Base-by-base conservation (phyloP, 2,329 filamentous ascomycete genomes). In the Parafenestella ontariensis region DNA sequence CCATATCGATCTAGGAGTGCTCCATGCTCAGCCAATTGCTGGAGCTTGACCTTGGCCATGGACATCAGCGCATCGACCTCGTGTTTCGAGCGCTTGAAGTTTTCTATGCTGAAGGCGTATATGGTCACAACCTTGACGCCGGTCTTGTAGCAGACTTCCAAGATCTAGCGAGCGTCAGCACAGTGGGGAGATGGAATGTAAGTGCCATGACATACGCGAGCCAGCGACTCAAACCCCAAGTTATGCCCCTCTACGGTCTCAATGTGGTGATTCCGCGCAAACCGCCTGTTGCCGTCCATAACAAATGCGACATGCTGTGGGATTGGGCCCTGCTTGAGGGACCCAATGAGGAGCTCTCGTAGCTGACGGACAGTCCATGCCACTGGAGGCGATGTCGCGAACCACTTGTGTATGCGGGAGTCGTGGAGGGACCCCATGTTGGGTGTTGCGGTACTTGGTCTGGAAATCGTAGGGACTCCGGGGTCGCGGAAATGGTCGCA, bases 21-120 rank as follows among this genome's bases (percentile, higher is more conserved):
- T 26, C 95, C 95, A 68, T 99, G 95, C 70, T 96, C 91, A 23
- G 91, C 88, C 66, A 99, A 82, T 76, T 99, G 95, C 56, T 90
- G 87, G 23, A 99, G 83, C 79, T 98, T 98, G 69, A 95, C 87
- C 80, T 96, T 97, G 56, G 94, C 94, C 83, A 99, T 92, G 72
- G 96, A 90, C 95, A 99, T 99, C 59, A 99, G 81, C 26, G 92
- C 93, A 72, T 97, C 92, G 8, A 99, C 95, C 76, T 99, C 95
- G 77, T 96, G 95, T 77, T 95, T 93, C 20, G 92, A 94, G 5
- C 95, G 88, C 76, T 98, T 96, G 81, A 96, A 99, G 80, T 99
- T 99, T 78, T 99, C 95, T 70, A 99, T 97, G 72, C 92, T 96
- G 79, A 99, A 99, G 15, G 95, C 95, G 76, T 98, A 99, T 60